Evolutionary conservation across 106 monocot species (phyloP).

Genomic region (Apostasia shenzhenica): DNA sequence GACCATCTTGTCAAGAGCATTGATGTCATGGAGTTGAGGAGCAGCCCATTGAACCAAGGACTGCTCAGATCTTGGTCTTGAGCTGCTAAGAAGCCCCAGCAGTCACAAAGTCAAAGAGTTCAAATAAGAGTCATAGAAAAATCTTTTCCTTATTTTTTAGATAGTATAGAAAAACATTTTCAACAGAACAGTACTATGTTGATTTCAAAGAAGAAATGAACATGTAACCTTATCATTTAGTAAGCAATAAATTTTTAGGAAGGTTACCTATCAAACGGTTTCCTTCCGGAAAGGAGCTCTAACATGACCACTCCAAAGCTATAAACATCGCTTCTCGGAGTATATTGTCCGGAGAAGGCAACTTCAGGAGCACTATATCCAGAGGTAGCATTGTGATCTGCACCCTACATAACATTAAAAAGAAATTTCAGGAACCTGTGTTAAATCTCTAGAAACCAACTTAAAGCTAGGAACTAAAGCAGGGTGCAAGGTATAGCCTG

Average conservation of each 20-base stretch:
- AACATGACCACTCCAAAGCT: constrained; percentile 94
- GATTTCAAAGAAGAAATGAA: neutral
- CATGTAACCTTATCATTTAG: neutral
- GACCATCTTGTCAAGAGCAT: constrained; percentile 90
- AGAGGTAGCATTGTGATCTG: constrained; percentile 39
- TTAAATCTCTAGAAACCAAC: neutral
- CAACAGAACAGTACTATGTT: neutral
- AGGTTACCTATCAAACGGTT: constrained; percentile 74
- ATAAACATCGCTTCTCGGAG: constrained; percentile 80
- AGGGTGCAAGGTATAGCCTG: too few relatives aligned
- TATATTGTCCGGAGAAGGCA: constrained; percentile 37
- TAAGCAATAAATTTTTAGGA: too few relatives aligned
- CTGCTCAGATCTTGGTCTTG: constrained; percentile 73
- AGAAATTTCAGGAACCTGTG: neutral
- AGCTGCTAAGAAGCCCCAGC: constrained; percentile 20
- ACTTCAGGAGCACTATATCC: constrained; percentile 84
- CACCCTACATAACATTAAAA: constrained; percentile 23
- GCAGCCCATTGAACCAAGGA: constrained; percentile 84
- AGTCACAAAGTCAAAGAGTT: neutral
- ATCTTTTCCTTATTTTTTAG: neutral
- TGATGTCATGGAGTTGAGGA: constrained; percentile 94
- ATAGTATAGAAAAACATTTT: neutral
- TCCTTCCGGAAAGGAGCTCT: constrained; percentile 81
- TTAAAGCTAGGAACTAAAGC: too few relatives aligned
- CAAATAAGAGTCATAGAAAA: neutral